Base-by-base conservation (phyloP, 2,329 filamentous ascomycete genomes). In the Penicillium sp. region DNA sequence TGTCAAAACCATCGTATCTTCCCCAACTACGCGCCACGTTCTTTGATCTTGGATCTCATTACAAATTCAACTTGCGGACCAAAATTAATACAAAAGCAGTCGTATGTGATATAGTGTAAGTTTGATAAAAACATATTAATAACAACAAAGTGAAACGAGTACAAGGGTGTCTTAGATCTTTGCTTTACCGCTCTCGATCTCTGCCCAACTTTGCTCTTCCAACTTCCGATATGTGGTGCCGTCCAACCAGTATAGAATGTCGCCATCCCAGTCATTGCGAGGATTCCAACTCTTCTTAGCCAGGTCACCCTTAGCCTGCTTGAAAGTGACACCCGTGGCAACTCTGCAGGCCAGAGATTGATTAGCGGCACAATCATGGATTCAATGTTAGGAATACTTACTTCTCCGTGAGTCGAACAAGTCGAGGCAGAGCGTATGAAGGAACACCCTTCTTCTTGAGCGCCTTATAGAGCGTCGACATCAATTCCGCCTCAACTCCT, bases 261-360 rank as follows among this genome's bases (percentile, higher is more conserved):
- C 75, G 1, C 65, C 70, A 1, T 62, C 66, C 32, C 61, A 65
- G 29, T 70, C 67, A 1, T 57, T 59, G 7, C 62, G 62, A 9
- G 69, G 70, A 49, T 70, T 64, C 77, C 76, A 79, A 14, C 67
- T 65, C 47, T 74, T 75, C 58, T 75, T 76, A 26, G 71, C 62
- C 26, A 79, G 57, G 8, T 76, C 75, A 7, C 68, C 70, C 61
- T 79, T 79, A 2, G 75, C 74, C 58, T 80, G 77, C 58, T 80
- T 80, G 67, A 80, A 79, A 5, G 78, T 80, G n/a, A 75, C 77
- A 41, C 75, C 75, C 1, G 74, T 74, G 53, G 73, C 72, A 48
- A 79, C 76, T 49, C 71, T 74, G 36, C 14, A n/a, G 32, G 30
- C n/a, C 7, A 27, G 2, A 23, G 8, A 4, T 19, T 18, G 5